phyloP scores from a whole-genome alignment of 768 basidiomycete species.

The Mycena floridula region DNA sequence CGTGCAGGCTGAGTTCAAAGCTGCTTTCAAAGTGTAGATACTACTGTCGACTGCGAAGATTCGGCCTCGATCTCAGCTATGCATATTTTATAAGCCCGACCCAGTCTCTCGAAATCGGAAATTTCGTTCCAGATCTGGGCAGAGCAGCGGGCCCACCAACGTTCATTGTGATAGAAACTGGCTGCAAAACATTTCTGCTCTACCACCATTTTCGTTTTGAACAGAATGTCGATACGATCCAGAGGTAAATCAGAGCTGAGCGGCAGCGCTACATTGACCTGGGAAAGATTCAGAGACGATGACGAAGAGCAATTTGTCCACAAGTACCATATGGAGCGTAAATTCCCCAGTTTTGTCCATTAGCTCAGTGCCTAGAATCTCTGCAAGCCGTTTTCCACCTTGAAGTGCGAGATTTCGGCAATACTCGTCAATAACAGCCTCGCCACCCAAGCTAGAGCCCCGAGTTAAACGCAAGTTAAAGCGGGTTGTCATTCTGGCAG shows the following conservation, averaged over 20 bases:
- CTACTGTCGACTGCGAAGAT: too few relatives aligned
- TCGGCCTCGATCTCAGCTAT: not conserved
- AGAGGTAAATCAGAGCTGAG: constrained; percentile 17
- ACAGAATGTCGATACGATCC: constrained; percentile 13
- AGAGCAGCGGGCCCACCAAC: constrained; percentile 35
- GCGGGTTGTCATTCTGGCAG: too few relatives aligned
- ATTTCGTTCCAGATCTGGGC: constrained; percentile 36
- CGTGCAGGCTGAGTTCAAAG: too few relatives aligned
- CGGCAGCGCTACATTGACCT: constrained; percentile 33
- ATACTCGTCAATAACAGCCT: constrained; percentile 63
- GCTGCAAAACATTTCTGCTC: constrained; percentile 25
- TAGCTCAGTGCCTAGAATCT: constrained; percentile 53
- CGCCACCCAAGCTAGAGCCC: too few relatives aligned
- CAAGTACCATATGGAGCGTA: constrained; percentile 62
- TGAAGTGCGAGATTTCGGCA: constrained; percentile 61
- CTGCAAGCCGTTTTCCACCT: constrained; percentile 57
- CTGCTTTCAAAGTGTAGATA: too few relatives aligned
- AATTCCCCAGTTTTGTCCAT: constrained; percentile 56
- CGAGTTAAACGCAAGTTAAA: too few relatives aligned
- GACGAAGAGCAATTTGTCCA: not conserved
- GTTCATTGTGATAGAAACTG: constrained; percentile 27
- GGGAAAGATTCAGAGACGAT: not conserved
- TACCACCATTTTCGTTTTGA: constrained; percentile 22
- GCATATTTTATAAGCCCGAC: not conserved
- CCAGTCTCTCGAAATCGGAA: constrained; percentile 13